Evolutionary conservation across 2,329 filamentous ascomycete species (phyloP).

Genomic region (Zasmidium citrigriseum): DNA sequence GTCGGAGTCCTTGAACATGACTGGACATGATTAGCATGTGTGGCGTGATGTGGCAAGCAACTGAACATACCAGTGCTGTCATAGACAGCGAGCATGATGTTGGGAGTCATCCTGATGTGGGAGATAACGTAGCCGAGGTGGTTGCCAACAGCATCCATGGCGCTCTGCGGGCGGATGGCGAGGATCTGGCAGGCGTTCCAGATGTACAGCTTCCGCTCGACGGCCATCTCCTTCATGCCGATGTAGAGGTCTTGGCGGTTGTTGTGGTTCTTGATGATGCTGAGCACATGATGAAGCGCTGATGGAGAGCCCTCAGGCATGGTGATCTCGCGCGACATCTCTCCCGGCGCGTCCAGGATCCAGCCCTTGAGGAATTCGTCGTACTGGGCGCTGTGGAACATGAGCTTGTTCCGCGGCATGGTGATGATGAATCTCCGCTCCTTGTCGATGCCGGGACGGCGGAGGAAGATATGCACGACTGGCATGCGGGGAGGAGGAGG

Average conservation of each 20-base stretch:
- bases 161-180: background rate
- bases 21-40: too few species aligned
- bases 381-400: background rate
- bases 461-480: background rate
- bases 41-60: too few species aligned
- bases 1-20: background rate
- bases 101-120: constrained; percentile 7
- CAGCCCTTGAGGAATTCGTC: constrained; percentile 1
- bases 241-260: constrained; percentile 4
- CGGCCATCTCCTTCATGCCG: background rate
- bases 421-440: background rate
- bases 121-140: constrained; percentile 4
- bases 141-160: background rate
- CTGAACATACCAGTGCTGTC: too few species aligned
- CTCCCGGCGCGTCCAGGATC: background rate
- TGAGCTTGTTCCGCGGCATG: constrained; percentile 5
- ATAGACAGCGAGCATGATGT: constrained; percentile 3
- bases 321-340: background rate
- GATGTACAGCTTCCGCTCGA: background rate
- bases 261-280: background rate
- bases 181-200: constrained; percentile 11
- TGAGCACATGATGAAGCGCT: constrained; percentile 10
- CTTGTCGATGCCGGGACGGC: background rate
- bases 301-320: constrained; percentile 6
- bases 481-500: too few species aligned